Conservation (phyloP, 768 basidiomycete genomes). For the Panellus pusillus region DNA sequence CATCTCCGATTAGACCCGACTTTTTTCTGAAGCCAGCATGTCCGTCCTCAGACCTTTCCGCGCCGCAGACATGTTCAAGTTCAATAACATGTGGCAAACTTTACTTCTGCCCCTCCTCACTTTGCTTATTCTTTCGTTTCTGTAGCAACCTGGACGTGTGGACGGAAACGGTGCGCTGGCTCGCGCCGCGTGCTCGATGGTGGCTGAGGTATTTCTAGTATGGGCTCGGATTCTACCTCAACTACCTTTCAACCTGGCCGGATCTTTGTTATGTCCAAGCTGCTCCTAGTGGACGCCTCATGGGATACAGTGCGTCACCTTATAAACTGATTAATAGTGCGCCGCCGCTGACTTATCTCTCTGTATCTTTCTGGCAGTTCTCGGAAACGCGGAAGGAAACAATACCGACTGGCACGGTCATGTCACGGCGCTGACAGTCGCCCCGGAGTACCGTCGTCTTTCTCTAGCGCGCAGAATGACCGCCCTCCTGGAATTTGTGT, state of each 20-base stretch:
- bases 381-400: slow-evolving; percentile 89
- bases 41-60: slow-evolving; percentile 84
- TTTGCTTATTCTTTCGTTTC: neutral
- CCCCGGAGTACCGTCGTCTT: slow-evolving; percentile 89
- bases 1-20: neutral
- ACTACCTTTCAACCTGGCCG: slow-evolving; percentile 88
- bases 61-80: slow-evolving; percentile 88
- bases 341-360: neutral
- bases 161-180: slow-evolving; percentile 86
- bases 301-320: slow-evolving; percentile 55
- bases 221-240: slow-evolving; percentile 84
- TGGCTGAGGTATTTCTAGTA: slow-evolving; percentile 50
- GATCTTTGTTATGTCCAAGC: slow-evolving; percentile 87
- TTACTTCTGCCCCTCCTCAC: neutral
- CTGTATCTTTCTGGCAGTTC: slow-evolving; percentile 48
- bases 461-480: slow-evolving; percentile 88
- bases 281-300: slow-evolving; percentile 78
- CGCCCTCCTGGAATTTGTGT: slow-evolving; percentile 78
- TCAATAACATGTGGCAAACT: slow-evolving; percentile 75
- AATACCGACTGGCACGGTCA: slow-evolving; percentile 87
- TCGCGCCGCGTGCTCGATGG: neutral
- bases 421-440: slow-evolving; percentile 92
- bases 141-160: slow-evolving; percentile 89
- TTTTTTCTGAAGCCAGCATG: slow-evolving; percentile 47
- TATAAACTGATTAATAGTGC: neutral